Conservation (phyloP, 371 early-diverging fungal genomes). For the Batrachochytrium dendrobatidis region DNA sequence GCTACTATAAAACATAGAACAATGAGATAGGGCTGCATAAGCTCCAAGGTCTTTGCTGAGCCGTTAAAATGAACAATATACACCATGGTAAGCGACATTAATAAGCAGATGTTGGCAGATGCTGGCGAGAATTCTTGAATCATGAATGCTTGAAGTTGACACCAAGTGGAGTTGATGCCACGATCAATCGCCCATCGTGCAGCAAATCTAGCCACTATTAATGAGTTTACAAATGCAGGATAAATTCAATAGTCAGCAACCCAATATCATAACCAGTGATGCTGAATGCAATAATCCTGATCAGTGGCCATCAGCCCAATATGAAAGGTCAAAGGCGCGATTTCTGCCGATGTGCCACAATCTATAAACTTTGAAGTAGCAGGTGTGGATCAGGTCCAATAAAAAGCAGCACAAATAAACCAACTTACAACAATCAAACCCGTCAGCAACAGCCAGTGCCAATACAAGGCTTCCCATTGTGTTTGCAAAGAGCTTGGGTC, state of each 20-base stretch:
- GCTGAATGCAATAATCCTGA: no score
- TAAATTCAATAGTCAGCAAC: no score
- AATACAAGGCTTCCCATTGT: neutral
- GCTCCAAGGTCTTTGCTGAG: neutral
- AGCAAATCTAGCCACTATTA: neutral
- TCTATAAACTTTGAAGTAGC: no score
- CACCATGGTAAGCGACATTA: neutral
- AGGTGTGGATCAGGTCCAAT: neutral
- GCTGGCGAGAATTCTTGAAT: conserved; percentile 1
- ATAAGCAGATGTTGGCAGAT: neutral
- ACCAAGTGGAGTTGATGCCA: neutral
- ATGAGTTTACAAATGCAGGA: no score
- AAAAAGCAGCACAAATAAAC: neutral
- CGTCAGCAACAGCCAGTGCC: neutral
- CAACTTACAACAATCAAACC: neutral
- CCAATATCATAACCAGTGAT: no score
- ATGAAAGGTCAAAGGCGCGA: no score
- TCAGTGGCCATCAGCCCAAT: no score
- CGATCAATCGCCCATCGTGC: neutral
- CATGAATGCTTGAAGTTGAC: neutral
- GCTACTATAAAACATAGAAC: neutral
- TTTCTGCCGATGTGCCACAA: no score
- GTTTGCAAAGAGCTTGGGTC: neutral
- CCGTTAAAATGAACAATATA: neutral
- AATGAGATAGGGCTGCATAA: neutral